A percentile compares a stretch with the other conserved stretches of the same genome.
Evolutionary conservation across 1,284 basidiomycete genomes (phyloP).

Genomic region (Prillingera fragicola): DNA sequence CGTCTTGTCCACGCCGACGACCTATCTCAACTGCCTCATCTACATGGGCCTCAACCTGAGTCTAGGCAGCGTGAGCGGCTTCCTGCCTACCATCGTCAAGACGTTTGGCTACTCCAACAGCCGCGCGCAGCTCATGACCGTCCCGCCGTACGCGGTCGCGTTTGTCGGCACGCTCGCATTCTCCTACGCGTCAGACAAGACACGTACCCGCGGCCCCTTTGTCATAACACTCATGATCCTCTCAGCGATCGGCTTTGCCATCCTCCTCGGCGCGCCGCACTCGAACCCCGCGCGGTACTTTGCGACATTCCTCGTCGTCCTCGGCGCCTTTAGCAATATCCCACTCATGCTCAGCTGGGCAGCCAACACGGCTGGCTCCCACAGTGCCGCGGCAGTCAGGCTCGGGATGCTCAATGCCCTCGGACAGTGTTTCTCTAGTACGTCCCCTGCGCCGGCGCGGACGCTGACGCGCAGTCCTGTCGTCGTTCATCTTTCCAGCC

Average conservation of each 20-base stretch:
- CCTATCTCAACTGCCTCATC: conserved; percentile 24
- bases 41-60: conserved; percentile 66
- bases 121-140: conserved; percentile 51
- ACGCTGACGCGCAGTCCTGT: conserved; percentile 10
- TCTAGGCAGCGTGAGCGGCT: conserved; percentile 66
- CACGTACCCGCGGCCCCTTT: conserved; percentile 15
- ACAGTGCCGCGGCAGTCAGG: conserved; percentile 11
- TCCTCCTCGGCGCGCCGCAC: conserved; percentile 31
- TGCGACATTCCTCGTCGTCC: conserved; percentile 36
- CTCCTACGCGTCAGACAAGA: conserved; percentile 13
- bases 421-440: conserved; percentile 13
- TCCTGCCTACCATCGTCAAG: conserved; percentile 72
- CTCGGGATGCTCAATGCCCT: conserved; percentile 5
- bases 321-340: conserved; percentile 30
- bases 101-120: conserved; percentile 51
- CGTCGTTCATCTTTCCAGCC: conserved; percentile 23
- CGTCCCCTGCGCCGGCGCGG: not conserved
- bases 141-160: conserved; percentile 21
- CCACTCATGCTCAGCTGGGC: conserved; percentile 24
- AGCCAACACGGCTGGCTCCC: conserved; percentile 17
- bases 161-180: conserved; percentile 11
- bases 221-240: conserved; percentile 36
- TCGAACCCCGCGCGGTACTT: conserved; percentile 34
- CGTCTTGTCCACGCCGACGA: conserved; percentile 5
- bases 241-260: conserved; percentile 36